phyloP scores from a whole-genome alignment of 371 early-diverging fungal genomes.

The Phascolomyces articulosus region DNA sequence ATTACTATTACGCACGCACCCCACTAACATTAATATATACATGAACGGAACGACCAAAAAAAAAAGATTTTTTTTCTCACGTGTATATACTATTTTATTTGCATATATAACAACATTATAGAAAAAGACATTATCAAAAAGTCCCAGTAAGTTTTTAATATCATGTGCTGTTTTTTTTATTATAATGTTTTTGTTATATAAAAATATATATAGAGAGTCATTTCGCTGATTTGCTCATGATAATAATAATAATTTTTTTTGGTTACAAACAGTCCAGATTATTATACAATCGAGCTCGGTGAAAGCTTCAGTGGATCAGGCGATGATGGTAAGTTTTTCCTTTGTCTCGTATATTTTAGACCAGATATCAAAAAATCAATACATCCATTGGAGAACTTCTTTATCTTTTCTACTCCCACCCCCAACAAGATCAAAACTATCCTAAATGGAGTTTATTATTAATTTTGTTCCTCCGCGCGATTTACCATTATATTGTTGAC shows the following conservation, averaged over 20 bases:
- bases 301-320: constrained; percentile 23
- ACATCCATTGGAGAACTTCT: not conserved
- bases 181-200: too few relatives aligned
- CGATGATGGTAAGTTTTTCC: constrained; percentile 26
- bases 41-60: not conserved
- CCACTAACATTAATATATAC: not conserved
- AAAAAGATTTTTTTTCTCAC: not conserved
- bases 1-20: not conserved
- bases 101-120: not conserved
- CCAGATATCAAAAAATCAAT: too few relatives aligned
- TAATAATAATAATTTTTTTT: not conserved
- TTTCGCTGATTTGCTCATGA: not conserved
- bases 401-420: not conserved
- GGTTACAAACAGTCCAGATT: constrained; percentile 15
- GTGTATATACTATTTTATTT: not conserved
- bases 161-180: not conserved
- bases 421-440: not conserved
- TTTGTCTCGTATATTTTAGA: too few relatives aligned
- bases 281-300: constrained; percentile 27
- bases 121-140: constrained; percentile 20
- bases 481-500: not conserved
- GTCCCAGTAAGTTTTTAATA: constrained; percentile 18
- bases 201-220: not conserved
- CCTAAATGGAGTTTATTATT: constrained; percentile 3
- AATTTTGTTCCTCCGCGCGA: not conserved